These are phyloP conservation scores for Thymus quinquecostatus DNA, from an alignment of 257 asterid species.

Conservation along the genomic window DNA sequence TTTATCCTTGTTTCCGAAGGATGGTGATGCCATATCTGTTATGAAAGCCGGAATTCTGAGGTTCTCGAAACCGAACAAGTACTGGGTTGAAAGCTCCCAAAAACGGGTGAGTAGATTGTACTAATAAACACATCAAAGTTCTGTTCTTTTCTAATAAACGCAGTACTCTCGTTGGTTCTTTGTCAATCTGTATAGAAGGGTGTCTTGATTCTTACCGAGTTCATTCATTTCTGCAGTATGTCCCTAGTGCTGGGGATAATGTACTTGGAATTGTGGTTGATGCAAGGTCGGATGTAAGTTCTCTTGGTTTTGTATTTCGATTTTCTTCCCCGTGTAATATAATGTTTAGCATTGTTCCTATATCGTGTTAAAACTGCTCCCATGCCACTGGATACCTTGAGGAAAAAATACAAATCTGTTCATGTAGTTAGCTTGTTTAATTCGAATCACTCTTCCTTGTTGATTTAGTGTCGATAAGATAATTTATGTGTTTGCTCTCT, in stretches of 20 bases:
- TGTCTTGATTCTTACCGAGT: slow-evolving; percentile 18
- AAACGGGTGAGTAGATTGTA: slow-evolving; percentile 68
- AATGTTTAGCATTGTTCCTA: not conserved
- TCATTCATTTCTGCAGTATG: slow-evolving; percentile 58
- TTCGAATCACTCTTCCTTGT: not conserved
- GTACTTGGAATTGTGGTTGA: slow-evolving; percentile 92
- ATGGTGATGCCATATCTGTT: slow-evolving; percentile 69
- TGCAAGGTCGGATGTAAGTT: slow-evolving; percentile 83
- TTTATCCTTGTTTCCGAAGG: slow-evolving; percentile 46
- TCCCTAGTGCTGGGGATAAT: slow-evolving; percentile 80
- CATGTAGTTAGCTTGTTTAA: not conserved
- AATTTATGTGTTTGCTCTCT: not conserved
- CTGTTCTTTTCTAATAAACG: not conserved
- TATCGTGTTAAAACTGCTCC: not conserved
- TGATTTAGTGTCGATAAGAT: not conserved
- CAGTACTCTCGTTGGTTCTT: not conserved
- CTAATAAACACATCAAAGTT: not conserved
- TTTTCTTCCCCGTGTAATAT: not conserved
- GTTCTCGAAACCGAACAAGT: slow-evolving; percentile 80
- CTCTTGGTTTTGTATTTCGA: slow-evolving; percentile 17
- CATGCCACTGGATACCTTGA: not conserved
- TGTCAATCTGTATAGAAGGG: not conserved
- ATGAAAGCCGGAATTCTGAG: slow-evolving; percentile 77
- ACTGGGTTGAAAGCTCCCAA: slow-evolving; percentile 92
- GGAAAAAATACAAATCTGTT: not conserved